These are phyloP conservation scores for Diplodia sapinea DNA, from an alignment of 2,329 filamentous ascomycete genomes.

Conservation along the genomic window DNA sequence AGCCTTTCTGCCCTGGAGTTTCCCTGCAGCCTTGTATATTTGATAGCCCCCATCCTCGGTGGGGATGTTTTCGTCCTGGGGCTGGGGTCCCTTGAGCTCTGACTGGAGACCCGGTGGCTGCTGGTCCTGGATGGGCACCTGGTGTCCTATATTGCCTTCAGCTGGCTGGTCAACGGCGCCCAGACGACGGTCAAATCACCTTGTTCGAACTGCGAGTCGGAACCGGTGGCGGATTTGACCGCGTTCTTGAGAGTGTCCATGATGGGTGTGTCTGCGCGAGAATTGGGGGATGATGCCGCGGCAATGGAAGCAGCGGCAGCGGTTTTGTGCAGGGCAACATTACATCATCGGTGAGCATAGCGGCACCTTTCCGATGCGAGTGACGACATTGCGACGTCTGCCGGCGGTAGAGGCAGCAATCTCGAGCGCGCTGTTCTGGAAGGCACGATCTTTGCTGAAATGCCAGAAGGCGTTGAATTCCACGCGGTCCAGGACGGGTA, in stretches of 20 bases:
- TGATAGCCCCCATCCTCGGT: conserved; percentile 70
- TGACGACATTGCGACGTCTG: conserved; percentile 19
- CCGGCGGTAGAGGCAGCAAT: not conserved
- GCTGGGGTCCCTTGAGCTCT: conserved; percentile 62
- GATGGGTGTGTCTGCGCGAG: not conserved
- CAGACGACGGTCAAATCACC: not conserved
- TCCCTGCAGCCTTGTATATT: conserved; percentile 75
- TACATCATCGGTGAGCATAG: conserved; percentile 14
- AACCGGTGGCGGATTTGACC: conserved; percentile 13
- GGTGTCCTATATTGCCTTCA: conserved; percentile 31
- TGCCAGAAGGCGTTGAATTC: no score
- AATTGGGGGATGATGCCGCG: not conserved
- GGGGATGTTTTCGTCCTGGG: conserved; percentile 69
- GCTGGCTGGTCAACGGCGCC: no score
- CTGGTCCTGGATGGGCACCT: conserved; percentile 47
- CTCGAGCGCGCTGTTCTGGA: not conserved
- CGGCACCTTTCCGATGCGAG: not conserved
- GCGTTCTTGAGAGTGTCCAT: conserved; percentile 13
- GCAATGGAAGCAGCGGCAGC: not conserved
- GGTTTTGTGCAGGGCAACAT: conserved; percentile 7
- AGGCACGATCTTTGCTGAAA: not conserved
- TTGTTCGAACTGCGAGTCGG: conserved; percentile 25
- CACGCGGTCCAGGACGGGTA: not conserved
- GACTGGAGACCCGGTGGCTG: conserved; percentile 60
- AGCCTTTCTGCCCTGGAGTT: conserved; percentile 75